These are phyloP conservation scores for Xylariaceae sp. DNA, from an alignment of 2,329 filamentous ascomycete species.

Conservation along the genomic window DNA sequence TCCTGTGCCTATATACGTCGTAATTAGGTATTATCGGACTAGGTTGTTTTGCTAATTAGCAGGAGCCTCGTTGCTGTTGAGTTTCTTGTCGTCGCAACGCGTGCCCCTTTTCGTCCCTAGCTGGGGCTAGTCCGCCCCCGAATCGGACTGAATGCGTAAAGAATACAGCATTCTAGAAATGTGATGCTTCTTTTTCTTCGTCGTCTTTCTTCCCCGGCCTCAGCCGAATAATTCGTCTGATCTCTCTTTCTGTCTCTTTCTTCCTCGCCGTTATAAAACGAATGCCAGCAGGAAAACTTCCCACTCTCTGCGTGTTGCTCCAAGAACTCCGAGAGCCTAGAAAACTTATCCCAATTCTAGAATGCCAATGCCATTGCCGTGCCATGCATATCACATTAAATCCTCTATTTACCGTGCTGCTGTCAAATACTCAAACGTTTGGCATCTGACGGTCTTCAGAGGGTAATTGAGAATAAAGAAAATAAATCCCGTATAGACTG, in stretches of 20 bases:
- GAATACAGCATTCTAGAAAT: slow-evolving; percentile 17
- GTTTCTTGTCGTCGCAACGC: slow-evolving; percentile 12
- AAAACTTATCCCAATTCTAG: slow-evolving; percentile 40
- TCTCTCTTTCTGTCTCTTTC: no score
- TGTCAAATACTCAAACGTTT: slow-evolving; percentile 31
- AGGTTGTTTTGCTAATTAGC: slow-evolving; percentile 30
- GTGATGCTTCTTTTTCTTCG: slow-evolving; percentile 7
- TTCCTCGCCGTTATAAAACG: slow-evolving; percentile 37
- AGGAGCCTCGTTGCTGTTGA: slow-evolving; percentile 14
- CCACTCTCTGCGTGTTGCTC: slow-evolving; percentile 39
- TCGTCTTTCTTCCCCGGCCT: slow-evolving; percentile 9
- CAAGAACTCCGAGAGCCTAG: slow-evolving; percentile 43
- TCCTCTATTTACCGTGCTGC: slow-evolving; percentile 44
- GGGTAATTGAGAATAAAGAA: slow-evolving; percentile 30
- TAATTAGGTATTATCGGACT: slow-evolving; percentile 41
- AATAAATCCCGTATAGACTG: slow-evolving; percentile 7
- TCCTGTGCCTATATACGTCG: slow-evolving; percentile 33
- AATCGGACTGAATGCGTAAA: slow-evolving; percentile 27
- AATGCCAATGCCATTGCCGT: slow-evolving; percentile 45
- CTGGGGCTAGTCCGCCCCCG: slow-evolving; percentile 34
- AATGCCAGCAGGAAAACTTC: slow-evolving; percentile 39
- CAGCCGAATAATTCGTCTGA: no score
- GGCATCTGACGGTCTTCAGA: slow-evolving; percentile 29
- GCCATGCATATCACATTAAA: slow-evolving; percentile 46
- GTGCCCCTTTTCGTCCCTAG: slow-evolving; percentile 25